phyloP scores from a whole-genome alignment of 1,139 yeast species.

The Saccharomycopsis hybrid region DNA sequence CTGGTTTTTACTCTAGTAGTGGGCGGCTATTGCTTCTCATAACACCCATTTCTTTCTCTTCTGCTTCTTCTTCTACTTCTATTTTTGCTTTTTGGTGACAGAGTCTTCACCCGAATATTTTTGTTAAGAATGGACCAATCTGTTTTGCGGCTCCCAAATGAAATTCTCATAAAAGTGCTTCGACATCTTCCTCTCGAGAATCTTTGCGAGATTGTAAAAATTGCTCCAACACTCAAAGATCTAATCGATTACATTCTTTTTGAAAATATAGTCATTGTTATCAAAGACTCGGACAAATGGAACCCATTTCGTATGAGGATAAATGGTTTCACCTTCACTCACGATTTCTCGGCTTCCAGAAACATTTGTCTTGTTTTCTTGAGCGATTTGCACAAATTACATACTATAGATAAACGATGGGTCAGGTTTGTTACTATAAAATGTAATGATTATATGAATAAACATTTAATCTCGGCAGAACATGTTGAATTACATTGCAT shows the following conservation, averaged over 20 bases:
- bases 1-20: too few relatives aligned
- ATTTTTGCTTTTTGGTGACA: neutral
- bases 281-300: conserved; percentile 1
- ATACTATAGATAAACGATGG: neutral
- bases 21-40: too few relatives aligned
- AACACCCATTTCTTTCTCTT: neutral
- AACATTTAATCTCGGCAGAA: neutral
- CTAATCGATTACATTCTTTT: neutral
- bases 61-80: neutral
- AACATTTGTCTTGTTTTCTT: neutral
- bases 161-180: neutral
- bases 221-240: neutral
- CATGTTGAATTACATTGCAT: neutral
- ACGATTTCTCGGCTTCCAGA: neutral
- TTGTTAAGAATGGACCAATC: neutral
- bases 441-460: neutral
- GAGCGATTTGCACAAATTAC: neutral
- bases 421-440: neutral
- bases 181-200: neutral
- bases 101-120: neutral
- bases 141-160: neutral
- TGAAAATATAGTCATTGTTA: conserved; percentile 1
- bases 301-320: neutral
- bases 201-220: neutral
- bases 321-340: neutral